Evolutionary conservation across 495 filamentous ascomycete genomes (phyloP), one percentile per base, ranked within the genome.

Genomic region (Podospora didyma): DNA sequence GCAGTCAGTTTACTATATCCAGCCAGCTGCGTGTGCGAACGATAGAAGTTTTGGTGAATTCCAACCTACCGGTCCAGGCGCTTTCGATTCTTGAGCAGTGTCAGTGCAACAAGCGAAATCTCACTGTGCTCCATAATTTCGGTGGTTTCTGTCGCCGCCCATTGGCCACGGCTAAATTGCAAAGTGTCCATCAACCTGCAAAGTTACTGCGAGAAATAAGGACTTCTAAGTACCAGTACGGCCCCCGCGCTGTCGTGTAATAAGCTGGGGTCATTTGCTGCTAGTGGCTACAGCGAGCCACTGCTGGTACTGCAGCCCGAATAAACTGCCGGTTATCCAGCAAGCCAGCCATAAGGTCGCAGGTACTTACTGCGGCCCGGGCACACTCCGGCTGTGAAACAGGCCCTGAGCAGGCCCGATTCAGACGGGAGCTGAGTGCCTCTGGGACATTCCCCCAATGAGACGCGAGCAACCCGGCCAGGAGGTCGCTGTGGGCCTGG

Each of bases 101-200:
- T 9, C 26, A 31, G 26, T 31, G 26, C 26, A 31, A 9, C 9
- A 31, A 9, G 9, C 26, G 3, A 31, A 9, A 31, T 31, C 26
- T 31, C 26, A 31, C 26, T 31, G 26, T 31, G 26, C 26, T 22
- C 12, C 50, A 42, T 19, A 14, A 22, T 41, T 41, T 68, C 64
- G 67, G 67, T 63, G 62, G 31, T 70, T 69, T 68, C 57, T 16
- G 31, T 37, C 46, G 11, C 23, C 26, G 34, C 45, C 62, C 1
- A 72, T 72, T 72, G 69, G 69, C 61, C 46, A 26, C 69, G 69
- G 69, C 68, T 72, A 72, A 72, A 72, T 72, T 70, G 46, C 66
- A 63, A 70, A 48, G 51, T 58, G 52, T 65, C 50, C 53, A n/a
- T 51, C 11, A 24, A 44, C 53, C 56, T 58, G 64, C 66, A 56